phyloP scores from a whole-genome alignment of 2,329 filamentous ascomycete genomes.

The Fusarium paranaense region DNA sequence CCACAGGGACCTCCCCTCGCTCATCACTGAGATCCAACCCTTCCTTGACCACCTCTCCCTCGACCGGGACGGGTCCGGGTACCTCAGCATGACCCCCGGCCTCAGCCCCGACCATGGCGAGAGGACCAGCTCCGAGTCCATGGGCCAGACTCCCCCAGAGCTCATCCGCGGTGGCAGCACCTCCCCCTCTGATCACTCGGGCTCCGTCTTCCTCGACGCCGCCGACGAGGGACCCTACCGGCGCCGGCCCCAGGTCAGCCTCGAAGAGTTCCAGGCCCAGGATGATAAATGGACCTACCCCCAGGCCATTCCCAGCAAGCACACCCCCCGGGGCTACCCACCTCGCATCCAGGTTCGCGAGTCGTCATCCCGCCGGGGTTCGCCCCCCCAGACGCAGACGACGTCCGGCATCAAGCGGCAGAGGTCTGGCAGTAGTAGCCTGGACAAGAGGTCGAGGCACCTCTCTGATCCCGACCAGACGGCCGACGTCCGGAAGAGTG shows the following conservation, averaged over 20 bases:
- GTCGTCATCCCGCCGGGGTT: conserved; percentile 39
- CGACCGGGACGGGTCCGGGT: conserved; percentile 46
- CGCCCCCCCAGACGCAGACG: conserved; percentile 21
- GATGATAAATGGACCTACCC: conserved; percentile 57
- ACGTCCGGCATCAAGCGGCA: conserved; percentile 51
- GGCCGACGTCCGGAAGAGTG: conserved; percentile 60
- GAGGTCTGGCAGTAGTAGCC: conserved; percentile 45
- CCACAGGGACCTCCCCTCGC: conserved; percentile 47
- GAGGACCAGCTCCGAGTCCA: conserved; percentile 51
- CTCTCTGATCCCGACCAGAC: conserved; percentile 58
- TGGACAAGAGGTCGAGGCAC: conserved; percentile 53
- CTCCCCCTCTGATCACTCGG: conserved; percentile 55
- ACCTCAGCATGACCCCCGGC: conserved; percentile 50
- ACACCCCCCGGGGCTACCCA: conserved; percentile 46
- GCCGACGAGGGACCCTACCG: conserved; percentile 42
- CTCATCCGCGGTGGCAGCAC: conserved; percentile 53
- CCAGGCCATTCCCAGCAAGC: conserved; percentile 50
- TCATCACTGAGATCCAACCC: conserved; percentile 51
- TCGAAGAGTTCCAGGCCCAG: conserved; percentile 51
- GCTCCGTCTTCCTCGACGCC: conserved; percentile 49
- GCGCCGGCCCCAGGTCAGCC: conserved; percentile 46
- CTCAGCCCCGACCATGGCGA: conserved; percentile 49
- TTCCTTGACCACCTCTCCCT: conserved; percentile 50
- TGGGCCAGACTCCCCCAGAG: conserved; percentile 52
- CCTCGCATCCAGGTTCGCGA: conserved; percentile 48